These are phyloP conservation scores for Russula sp. DNA, from an alignment of 768 basidiomycete genomes.

Conservation along the genomic window DNA sequence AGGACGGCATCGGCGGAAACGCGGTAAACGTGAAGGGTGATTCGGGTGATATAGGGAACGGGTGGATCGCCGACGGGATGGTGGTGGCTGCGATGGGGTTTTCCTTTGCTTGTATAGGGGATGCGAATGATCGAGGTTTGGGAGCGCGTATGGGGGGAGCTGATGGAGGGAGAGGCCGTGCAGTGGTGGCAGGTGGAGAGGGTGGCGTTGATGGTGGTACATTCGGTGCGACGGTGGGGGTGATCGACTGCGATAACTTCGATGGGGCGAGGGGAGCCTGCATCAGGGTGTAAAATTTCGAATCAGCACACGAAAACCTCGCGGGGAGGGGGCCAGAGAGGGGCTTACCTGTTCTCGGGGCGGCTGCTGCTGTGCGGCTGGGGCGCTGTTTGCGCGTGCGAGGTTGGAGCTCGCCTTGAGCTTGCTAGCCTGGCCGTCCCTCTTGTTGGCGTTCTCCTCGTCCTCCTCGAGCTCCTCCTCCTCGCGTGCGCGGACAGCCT, in stretches of 20 bases:
- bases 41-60: conserved; percentile 21
- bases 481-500: conserved; percentile 65
- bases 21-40: conserved; percentile 30
- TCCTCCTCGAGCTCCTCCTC: conserved; percentile 84
- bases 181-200: conserved; percentile 27
- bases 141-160: conserved; percentile 21
- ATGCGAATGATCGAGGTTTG: conserved; percentile 22
- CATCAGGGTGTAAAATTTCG: conserved; percentile 25
- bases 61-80: conserved; percentile 1
- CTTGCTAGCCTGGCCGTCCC: conserved; percentile 27
- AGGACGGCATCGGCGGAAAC: conserved; percentile 10
- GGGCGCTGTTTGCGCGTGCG: conserved; percentile 25
- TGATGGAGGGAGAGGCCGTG: conserved; percentile 18
- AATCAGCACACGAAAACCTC: neutral
- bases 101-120: conserved; percentile 14
- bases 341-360: conserved; percentile 25
- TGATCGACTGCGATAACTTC: conserved; percentile 25
- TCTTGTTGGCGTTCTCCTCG: conserved; percentile 49
- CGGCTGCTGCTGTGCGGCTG: conserved; percentile 20
- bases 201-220: conserved; percentile 26
- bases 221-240: conserved; percentile 20
- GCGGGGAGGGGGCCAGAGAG: conserved; percentile 1
- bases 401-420: conserved; percentile 24
- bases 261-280: conserved; percentile 34
- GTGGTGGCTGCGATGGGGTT: conserved; percentile 10